A percentile compares a stretch with the other conserved stretches of the same genome.
These are phyloP conservation scores for Pistacia atlantica DNA, from an alignment of 345 rosid genomes.

Conservation along the genomic window DNA sequence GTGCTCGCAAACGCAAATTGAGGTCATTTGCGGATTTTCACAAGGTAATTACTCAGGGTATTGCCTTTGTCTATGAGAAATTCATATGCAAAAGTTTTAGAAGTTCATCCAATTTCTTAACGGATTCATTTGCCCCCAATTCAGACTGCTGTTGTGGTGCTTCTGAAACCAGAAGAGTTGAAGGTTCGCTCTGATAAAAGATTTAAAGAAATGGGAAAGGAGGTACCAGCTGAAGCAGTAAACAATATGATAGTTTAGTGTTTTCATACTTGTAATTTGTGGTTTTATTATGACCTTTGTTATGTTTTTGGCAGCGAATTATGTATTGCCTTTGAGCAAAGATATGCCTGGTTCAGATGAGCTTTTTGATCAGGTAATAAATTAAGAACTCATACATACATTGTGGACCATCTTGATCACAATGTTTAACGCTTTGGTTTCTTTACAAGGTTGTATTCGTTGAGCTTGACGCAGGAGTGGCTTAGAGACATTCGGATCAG, in stretches of 20 bases:
- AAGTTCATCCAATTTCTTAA: not conserved
- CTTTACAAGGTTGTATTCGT: slow-evolving; percentile 33
- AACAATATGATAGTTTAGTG: slow-evolving; percentile 28
- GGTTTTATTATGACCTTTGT: not conserved
- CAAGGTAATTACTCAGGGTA: slow-evolving; percentile 25
- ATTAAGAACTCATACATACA: not conserved
- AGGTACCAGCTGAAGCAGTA: slow-evolving; percentile 30
- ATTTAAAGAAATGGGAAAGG: slow-evolving; percentile 41
- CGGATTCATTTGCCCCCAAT: not conserved
- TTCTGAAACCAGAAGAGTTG: slow-evolving; percentile 36
- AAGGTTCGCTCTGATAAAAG: slow-evolving; percentile 26
- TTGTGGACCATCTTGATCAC: not conserved
- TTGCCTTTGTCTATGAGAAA: not conserved
- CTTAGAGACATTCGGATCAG: slow-evolving; percentile 30
- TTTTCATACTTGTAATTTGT: not conserved
- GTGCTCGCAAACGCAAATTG: slow-evolving; percentile 38
- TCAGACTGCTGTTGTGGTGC: slow-evolving; percentile 37
- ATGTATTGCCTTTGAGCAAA: slow-evolving; percentile 27
- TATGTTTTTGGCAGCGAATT: slow-evolving; percentile 29
- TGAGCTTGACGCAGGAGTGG: slow-evolving; percentile 28
- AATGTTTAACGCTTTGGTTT: slow-evolving; percentile 10
- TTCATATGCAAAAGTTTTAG: not conserved
- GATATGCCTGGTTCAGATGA: slow-evolving; percentile 33
- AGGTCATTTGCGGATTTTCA: slow-evolving; percentile 27
- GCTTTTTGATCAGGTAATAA: slow-evolving; percentile 28